Evolutionary conservation across 192 early-diverging fungal genomes (phyloP).

Genomic region (Chytriomyces confervae): DNA sequence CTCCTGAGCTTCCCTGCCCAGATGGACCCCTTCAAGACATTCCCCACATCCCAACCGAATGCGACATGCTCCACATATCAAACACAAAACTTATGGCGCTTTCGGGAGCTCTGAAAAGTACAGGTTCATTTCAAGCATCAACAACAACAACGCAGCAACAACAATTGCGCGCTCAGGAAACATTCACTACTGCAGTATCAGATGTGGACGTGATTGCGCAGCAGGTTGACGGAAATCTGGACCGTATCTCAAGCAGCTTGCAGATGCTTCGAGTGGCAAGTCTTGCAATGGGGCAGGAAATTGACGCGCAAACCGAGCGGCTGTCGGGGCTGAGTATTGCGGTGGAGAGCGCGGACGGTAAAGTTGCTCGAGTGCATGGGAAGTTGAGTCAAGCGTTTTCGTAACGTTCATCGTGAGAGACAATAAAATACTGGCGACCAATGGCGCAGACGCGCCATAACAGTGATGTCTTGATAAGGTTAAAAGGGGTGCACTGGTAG

Average conservation of each 20-base stretch:
- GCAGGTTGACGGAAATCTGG: slow-evolving; percentile 28
- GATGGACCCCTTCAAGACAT: no score
- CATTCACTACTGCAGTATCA: no score
- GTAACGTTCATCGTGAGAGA: no score
- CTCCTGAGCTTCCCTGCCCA: no score
- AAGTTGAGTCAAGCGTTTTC: not conserved
- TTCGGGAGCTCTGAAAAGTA: not conserved
- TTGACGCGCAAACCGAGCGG: slow-evolving; percentile 21
- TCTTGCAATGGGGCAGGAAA: slow-evolving; percentile 28
- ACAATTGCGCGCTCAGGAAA: no score
- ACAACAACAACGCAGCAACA: not conserved
- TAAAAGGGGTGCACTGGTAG: not conserved
- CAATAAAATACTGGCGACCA: no score
- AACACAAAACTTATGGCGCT: not conserved
- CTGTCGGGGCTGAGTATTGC: not conserved
- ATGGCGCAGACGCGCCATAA: no score
- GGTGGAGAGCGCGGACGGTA: not conserved
- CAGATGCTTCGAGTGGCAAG: slow-evolving; percentile 24
- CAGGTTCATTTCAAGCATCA: not conserved
- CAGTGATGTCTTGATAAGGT: not conserved
- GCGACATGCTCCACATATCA: not conserved
- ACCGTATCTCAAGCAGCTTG: slow-evolving; percentile 20
- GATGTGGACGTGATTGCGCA: not conserved
- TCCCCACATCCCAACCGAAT: not conserved
- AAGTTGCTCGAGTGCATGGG: not conserved